Evolutionary conservation across 345 rosid species (phyloP), one percentile per base, ranked within the genome.

Genomic region (Isatis tinctoria): DNA sequence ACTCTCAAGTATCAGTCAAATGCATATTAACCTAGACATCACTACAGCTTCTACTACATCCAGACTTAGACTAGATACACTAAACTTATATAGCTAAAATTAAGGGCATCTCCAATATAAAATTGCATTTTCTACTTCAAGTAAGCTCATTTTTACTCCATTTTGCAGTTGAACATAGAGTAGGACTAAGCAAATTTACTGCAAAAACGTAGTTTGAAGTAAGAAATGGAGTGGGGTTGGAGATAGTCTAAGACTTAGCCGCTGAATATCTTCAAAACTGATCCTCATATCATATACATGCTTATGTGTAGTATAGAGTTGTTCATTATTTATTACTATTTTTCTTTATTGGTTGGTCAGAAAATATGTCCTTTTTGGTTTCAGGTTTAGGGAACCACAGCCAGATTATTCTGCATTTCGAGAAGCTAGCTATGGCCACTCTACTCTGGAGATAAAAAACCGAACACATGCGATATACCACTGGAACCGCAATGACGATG

Each of bases 351-450:
- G 40, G 13, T 1, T 36, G 13, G 10, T 36, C 40, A 36, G 40
- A 36, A 36, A 5, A 14, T 72, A 28, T 68, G 47, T 4, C 30
- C 3, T 67, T 65, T 65, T 16, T 54, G 63, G 63, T 26, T 82
- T 36, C 76, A 95, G 97, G 73, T 95, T 90, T 72, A 87, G 62
- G 67, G 84, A 88, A 70, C 99, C 98, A 47, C 98, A 95, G 53
- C 97, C 99, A 61, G 89, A 87, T 18, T 89, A 92, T 71, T 95
- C 99, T 44, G 98, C 97, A 67, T 95, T 92, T 69, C 77, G 98
- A 59, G 99, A 95, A 88, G 91, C 98, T 79, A 92, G 97, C 78
- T 90, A 90, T 60, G 99, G 97, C 6, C 97, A 92, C 70, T 87
- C 98, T 24, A 92, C 92, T 3, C 63, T 92, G 62, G 96, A 95